These are phyloP conservation scores for Aquilaria sinensis DNA, from an alignment of 345 rosid species.

Conservation along the genomic window DNA sequence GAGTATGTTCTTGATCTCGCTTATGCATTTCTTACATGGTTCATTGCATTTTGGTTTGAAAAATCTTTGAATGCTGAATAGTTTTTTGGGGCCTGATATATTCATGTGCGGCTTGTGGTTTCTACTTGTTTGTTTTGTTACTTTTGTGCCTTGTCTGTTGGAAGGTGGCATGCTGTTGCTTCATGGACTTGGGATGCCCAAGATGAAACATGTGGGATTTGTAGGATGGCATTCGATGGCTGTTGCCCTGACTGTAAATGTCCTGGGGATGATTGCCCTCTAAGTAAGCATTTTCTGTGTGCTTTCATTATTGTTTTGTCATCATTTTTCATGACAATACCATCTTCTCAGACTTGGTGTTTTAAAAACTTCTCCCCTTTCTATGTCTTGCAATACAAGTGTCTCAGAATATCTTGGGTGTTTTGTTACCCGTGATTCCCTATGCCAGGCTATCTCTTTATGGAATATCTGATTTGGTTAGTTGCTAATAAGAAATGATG, in stretches of 20 bases:
- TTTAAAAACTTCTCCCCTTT: no score
- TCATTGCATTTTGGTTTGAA: slow-evolving; percentile 5
- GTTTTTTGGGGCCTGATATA: not conserved
- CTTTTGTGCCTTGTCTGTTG: not conserved
- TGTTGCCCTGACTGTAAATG: slow-evolving; percentile 91
- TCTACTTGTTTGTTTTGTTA: not conserved
- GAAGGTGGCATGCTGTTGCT: slow-evolving; percentile 93
- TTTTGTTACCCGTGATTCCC: no score
- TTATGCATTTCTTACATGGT: not conserved
- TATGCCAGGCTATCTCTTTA: no score
- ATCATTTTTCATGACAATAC: not conserved
- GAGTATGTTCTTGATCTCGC: slow-evolving; percentile 30
- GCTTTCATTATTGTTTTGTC: not conserved
- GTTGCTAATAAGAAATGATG: no score
- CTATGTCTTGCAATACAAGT: no score
- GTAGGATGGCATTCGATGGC: slow-evolving; percentile 96
- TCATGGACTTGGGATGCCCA: slow-evolving; percentile 99
- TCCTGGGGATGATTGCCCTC: slow-evolving; percentile 92
- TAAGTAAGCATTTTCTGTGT: slow-evolving; percentile 36
- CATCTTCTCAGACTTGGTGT: no score
- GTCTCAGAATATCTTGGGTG: no score
- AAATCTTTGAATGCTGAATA: slow-evolving; percentile 5
- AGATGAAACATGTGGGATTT: slow-evolving; percentile 95
- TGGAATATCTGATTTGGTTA: no score
- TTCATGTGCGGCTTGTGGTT: not conserved